phyloP scores from a whole-genome alignment of 2,329 filamentous ascomycete genomes.

The Tolypocladium paradoxum region DNA sequence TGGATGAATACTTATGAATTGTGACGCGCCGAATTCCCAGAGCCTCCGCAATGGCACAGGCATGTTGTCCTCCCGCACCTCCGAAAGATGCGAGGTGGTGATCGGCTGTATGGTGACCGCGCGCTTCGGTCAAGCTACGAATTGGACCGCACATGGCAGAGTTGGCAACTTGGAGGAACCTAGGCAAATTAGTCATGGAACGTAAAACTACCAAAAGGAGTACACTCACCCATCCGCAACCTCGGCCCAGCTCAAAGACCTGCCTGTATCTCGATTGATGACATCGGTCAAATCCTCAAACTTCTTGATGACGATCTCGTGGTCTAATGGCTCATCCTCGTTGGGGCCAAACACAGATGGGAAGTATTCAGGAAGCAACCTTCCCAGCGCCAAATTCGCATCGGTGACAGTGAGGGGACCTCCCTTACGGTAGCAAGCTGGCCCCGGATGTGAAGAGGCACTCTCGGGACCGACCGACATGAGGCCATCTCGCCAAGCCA shows the following conservation, averaged over 20 bases:
- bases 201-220: no score
- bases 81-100: slow-evolving; percentile 26
- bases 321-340: slow-evolving; percentile 22
- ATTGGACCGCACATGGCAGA: slow-evolving; percentile 25
- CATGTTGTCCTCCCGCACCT: slow-evolving; percentile 31
- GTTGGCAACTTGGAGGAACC: slow-evolving; percentile 24
- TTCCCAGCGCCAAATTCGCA: slow-evolving; percentile 58
- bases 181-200: no score
- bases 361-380: slow-evolving; percentile 51
- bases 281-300: slow-evolving; percentile 29
- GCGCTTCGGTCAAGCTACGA: slow-evolving; percentile 23
- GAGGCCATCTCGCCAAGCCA: slow-evolving; percentile 62
- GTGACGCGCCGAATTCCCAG: slow-evolving; percentile 30
- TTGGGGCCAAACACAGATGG: slow-evolving; percentile 43
- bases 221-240: no score
- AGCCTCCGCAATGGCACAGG: slow-evolving; percentile 28
- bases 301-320: slow-evolving; percentile 25
- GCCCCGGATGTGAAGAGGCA: slow-evolving; percentile 59
- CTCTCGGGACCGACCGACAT: slow-evolving; percentile 66
- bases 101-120: slow-evolving; percentile 21
- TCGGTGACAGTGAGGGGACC: slow-evolving; percentile 63
- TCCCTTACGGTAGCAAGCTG: slow-evolving; percentile 62
- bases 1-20: slow-evolving; percentile 32
- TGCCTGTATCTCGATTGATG: slow-evolving; percentile 29
- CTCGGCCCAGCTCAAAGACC: no score